Base-by-base conservation (phyloP, 495 filamentous ascomycete species). In the Choiromyces venosus region DNA sequence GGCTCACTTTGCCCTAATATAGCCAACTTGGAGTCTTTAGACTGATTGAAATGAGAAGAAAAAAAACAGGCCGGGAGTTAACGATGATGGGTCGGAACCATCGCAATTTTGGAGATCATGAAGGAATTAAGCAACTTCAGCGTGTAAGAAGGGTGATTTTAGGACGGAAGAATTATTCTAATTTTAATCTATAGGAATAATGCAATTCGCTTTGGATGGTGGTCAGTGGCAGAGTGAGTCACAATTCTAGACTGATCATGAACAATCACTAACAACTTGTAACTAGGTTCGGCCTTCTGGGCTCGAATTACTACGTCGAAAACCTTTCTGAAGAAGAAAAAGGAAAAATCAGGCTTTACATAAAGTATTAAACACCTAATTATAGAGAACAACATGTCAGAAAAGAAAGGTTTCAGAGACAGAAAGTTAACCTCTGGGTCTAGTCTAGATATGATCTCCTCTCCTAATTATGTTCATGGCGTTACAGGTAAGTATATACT, bases 161-260 rank as follows among this genome's bases (percentile, higher is more conserved):
- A 29, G n/a, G n/a, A 56, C 40, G 14, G 10, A 18, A 44, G 4
- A 18, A 8, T 39, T 29, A 35, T n/a, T 29, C 52, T 46, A 66
- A 73, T 8, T 9, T 35, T 16, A 21, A 33, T 29, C 42, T 7
- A 4, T 46, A 69, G 64, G 72, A 86, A 86, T 76, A 88, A 88
- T 80, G 86, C 85, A 74, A 86, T 88, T 40, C 84, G 86, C 38
- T 88, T 88, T 74, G 84, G 83, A 21, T 88, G 87, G 87, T 88
- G 86, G 84, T 82, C 86, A 7, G 86, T 84, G 44, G 87, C 88
- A 73, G 87, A 89, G 73, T 67, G 61, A 40, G 56, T 61, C 37
- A 29, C 29, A 2, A 65, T 38, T 71, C 21, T 19, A 64, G 37
- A 16, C 6, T n/a, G 25, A 64, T 56, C 64, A 64, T 16, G 42